Evolutionary conservation across 2,329 filamentous ascomycete species (phyloP).

Genomic region (Colletotrichum plurivorum): DNA sequence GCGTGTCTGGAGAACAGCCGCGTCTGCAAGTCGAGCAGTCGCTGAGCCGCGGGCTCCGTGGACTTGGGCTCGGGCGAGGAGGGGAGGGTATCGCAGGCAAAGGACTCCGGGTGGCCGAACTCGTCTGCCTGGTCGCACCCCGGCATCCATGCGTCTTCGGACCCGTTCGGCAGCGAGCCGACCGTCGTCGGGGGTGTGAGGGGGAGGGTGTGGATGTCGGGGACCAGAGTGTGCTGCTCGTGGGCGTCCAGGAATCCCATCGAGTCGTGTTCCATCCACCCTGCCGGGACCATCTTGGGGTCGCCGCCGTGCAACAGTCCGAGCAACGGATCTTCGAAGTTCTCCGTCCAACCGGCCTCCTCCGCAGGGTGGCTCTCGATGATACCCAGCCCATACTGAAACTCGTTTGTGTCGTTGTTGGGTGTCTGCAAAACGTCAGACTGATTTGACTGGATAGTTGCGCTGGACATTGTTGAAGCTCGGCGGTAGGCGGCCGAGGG

Average conservation of each 20-base stretch:
- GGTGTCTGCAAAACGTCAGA: conserved; percentile 11
- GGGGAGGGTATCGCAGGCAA: conserved; percentile 13
- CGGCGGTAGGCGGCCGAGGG: conserved; percentile 18
- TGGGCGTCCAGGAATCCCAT: conserved; percentile 27
- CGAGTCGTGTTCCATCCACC: conserved; percentile 29
- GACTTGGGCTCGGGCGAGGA: conserved; percentile 21
- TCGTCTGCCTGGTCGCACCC: conserved; percentile 14
- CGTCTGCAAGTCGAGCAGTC: conserved; percentile 27
- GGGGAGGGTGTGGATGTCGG: conserved; percentile 11
- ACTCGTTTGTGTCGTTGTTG: conserved; percentile 14
- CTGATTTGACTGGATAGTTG: conserved; percentile 19
- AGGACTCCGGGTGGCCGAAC: conserved; percentile 9
- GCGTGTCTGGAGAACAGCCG: conserved; percentile 4
- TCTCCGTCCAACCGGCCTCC: conserved; percentile 22
- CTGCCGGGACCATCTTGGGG: conserved; percentile 13
- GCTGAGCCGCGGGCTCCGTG: conserved; percentile 16
- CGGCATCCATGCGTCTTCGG: conserved; percentile 22
- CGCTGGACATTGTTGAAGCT: conserved; percentile 29
- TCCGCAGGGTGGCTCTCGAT: conserved; percentile 19
- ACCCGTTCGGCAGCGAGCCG: conserved; percentile 17
- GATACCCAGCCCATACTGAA: conserved; percentile 29
- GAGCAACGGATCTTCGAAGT: conserved; percentile 31
- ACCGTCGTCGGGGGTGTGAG: conserved; percentile 28
- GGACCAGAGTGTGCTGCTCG: conserved; percentile 4
- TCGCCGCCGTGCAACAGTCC: conserved; percentile 22